Conservation (phyloP, 805 yeast species). For the Kazachstania kunashirensis region DNA sequence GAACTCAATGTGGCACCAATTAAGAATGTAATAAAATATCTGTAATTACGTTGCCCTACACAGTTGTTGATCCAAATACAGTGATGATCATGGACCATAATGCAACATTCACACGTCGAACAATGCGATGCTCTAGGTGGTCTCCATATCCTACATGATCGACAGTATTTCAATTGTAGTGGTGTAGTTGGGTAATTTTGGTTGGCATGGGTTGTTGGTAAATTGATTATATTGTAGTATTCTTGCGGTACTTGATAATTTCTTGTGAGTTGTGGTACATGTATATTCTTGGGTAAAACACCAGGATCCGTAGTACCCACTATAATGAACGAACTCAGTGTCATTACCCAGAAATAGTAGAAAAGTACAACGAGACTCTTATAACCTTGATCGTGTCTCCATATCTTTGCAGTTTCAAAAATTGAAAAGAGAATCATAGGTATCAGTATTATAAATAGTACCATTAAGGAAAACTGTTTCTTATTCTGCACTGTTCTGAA, state of each 20-base stretch:
- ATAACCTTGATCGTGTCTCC: slow-evolving; percentile 18
- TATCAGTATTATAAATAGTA: slow-evolving; percentile 29
- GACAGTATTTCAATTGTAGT: slow-evolving; percentile 46
- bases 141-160: slow-evolving; percentile 63
- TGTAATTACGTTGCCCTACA: slow-evolving; percentile 63
- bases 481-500: slow-evolving; percentile 37
- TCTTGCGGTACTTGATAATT: slow-evolving; percentile 42
- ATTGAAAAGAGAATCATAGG: slow-evolving; percentile 48
- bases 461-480: slow-evolving; percentile 33
- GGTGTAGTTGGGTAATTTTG: slow-evolving; percentile 6
- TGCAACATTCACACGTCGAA: slow-evolving; percentile 55
- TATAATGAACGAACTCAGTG: slow-evolving; percentile 39
- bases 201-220: slow-evolving; percentile 34
- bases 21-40: slow-evolving; percentile 48
- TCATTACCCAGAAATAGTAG: slow-evolving; percentile 46
- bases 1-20: slow-evolving; percentile 29
- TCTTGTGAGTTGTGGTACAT: slow-evolving; percentile 31
- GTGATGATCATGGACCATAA: slow-evolving; percentile 57
- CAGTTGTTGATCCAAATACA: slow-evolving; percentile 67
- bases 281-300: slow-evolving; percentile 54
- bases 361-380: slow-evolving; percentile 39
- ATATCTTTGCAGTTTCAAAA: slow-evolving; percentile 31
- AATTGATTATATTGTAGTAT: slow-evolving; percentile 39
- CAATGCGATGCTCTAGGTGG: slow-evolving; percentile 74
- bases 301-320: slow-evolving; percentile 66